Base-by-base conservation (phyloP, 306 rosid genomes). In the Prunus fruticosa region DNA sequence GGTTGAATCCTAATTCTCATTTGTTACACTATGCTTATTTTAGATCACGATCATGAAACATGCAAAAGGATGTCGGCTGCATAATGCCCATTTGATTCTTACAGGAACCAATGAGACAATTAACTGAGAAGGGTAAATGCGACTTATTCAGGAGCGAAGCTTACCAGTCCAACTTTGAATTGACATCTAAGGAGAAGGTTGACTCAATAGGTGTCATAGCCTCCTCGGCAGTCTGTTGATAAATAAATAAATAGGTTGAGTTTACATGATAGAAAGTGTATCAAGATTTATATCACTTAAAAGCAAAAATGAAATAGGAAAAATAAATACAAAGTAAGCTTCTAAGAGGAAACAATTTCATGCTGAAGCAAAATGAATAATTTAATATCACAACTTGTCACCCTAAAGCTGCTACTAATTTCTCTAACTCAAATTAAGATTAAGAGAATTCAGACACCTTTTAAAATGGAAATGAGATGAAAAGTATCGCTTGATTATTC, bases 161-260 rank as follows among this genome's bases (percentile, higher is more conserved):
- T 90, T 73, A 94, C 98, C 97, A 93, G 84, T 93, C 97, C 90
- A 93, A 78, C 80, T 91, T 93, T 62, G 98, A 93, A 81, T 91
- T 88, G 27, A 93, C 97, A 84, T 91, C 93, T 85, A 93, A 83
- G 61, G 98, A 93, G 80, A 93, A 93, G 60, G 98, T 90, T 45
- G 98, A 93, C 74, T 93, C 98, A 80, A 93, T 93, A 68, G 98
- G 98, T 22, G 97, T 93, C 98, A 91, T 93, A 41, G 98, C 98
- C 84, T 87, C 96, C 83, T 90, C 97, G 69, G 98, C 98, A 61
- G 91, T 93, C 98, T 93, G 86, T 70, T 76, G 67, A 65, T 64
- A 78, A 52, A 71, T 7, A 75, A 77, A 78, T 30, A 15, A 52
- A 65, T 16, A 38, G 46, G 69, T 38, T 79, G 57, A 78, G 20